These are phyloP conservation scores for Parietaria judaica DNA, from an alignment of 306 rosid genomes.

Conservation along the genomic window DNA sequence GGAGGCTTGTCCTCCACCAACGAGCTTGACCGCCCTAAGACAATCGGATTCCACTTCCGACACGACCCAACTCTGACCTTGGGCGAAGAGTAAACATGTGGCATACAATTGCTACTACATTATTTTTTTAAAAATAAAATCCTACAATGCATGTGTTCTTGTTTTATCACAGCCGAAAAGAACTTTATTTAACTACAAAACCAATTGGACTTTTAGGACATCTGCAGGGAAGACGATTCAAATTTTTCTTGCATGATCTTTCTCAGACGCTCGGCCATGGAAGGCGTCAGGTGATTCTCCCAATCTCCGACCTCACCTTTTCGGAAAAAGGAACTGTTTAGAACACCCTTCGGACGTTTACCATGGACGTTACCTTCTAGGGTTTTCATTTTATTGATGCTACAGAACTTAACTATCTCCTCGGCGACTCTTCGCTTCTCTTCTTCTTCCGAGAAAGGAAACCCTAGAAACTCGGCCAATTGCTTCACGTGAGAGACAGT, in stretches of 20 bases:
- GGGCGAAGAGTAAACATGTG: no score
- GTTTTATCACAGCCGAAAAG: no score
- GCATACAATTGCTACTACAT: no score
- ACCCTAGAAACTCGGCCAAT: constrained; percentile 30
- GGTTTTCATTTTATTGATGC: constrained; percentile 33
- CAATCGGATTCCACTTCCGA: no score
- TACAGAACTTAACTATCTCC: constrained; percentile 27
- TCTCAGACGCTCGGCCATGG: background rate
- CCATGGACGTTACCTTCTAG: constrained; percentile 30
- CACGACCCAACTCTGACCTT: no score
- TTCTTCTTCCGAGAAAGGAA: constrained; percentile 33
- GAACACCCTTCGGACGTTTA: background rate
- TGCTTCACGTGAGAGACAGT: constrained; percentile 10
- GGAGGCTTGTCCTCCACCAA: no score
- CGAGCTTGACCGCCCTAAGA: no score
- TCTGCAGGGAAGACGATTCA: no score
- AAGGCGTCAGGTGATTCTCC: background rate
- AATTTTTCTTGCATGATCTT: background rate
- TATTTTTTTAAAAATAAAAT: no score
- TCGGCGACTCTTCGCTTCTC: constrained; percentile 28
- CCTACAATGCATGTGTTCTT: no score
- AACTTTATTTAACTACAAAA: no score
- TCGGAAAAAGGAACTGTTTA: background rate
- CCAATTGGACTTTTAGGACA: no score
- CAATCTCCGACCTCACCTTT: constrained; percentile 2